phyloP scores from a whole-genome alignment of 148 eudicot genomes.

The Arbutus unedo region DNA sequence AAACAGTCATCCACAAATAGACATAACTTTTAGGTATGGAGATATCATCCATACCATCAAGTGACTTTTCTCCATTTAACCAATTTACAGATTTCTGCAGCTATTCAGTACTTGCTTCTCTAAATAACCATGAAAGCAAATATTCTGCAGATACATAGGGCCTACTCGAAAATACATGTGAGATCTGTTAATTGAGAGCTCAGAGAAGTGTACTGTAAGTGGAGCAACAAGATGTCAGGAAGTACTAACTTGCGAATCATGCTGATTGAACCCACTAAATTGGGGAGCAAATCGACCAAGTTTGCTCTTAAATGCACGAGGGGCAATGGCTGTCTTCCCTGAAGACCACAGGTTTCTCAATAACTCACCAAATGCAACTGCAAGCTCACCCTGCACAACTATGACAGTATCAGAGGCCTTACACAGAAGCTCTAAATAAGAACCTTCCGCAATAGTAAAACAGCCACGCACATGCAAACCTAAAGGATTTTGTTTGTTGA shows the following conservation, averaged over 20 bases:
- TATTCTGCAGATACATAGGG: neutral
- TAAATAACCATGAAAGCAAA: neutral
- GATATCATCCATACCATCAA: neutral
- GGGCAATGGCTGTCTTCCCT: slow-evolving; percentile 69
- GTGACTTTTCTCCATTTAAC: neutral
- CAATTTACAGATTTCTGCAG: neutral
- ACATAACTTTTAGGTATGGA: neutral
- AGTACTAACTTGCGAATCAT: slow-evolving; percentile 86
- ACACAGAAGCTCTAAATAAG: neutral
- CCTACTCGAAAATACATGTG: neutral
- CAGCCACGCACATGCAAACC: slow-evolving; percentile 76
- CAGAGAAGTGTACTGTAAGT: neutral
- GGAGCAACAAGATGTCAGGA: slow-evolving; percentile 3
- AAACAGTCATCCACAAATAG: neutral
- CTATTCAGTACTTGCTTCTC: neutral
- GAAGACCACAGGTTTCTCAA: slow-evolving; percentile 87
- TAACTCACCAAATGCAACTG: slow-evolving; percentile 92
- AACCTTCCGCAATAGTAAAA: neutral
- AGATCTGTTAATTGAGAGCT: neutral
- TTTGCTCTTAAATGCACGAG: slow-evolving; percentile 87
- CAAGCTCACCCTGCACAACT: slow-evolving; percentile 89
- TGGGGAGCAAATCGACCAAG: slow-evolving; percentile 98
- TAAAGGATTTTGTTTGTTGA: slow-evolving; percentile 82
- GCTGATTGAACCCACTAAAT: slow-evolving; percentile 98
- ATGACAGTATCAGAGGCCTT: slow-evolving; percentile 17